Percentiles rank a stretch among this genome's conserved stretches.
phyloP scores from a whole-genome alignment of 495 filamentous ascomycete species.

The Elasticomyces elasticus region DNA sequence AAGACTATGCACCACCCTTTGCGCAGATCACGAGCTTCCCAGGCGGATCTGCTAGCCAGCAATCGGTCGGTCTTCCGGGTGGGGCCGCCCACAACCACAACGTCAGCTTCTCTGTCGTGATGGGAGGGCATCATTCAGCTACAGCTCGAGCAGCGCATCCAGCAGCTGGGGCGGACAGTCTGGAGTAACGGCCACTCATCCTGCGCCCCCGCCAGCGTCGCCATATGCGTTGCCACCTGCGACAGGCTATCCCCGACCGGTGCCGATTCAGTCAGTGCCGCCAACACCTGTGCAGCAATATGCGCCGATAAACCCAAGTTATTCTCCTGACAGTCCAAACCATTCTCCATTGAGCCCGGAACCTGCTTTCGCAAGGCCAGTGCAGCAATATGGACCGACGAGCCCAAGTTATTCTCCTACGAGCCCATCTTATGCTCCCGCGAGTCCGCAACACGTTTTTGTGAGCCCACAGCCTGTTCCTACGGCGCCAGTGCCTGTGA shows the following conservation, averaged over 20 bases:
- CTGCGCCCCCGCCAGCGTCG: neutral
- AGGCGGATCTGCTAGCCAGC: neutral
- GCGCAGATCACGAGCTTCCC: neutral
- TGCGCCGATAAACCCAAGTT: neutral
- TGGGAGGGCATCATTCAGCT: constrained; percentile 2
- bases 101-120: neutral
- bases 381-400: too few species aligned
- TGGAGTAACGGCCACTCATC: neutral
- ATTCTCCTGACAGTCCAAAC: too few species aligned
- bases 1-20: neutral
- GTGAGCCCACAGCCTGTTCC: neutral
- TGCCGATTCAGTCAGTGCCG: neutral
- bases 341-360: too few species aligned
- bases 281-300: neutral
- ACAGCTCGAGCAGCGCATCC: neutral
- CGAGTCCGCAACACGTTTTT: neutral
- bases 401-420: too few species aligned
- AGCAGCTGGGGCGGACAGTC: neutral
- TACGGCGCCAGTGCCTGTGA: neutral
- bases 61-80: neutral
- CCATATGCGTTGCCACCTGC: neutral
- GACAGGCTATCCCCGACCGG: neutral
- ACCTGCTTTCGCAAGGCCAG: too few species aligned
- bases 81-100: neutral
- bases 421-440: too few species aligned